Conservation (phyloP, 1,284 basidiomycete genomes). For the Sanghuangporus baumii region DNA sequence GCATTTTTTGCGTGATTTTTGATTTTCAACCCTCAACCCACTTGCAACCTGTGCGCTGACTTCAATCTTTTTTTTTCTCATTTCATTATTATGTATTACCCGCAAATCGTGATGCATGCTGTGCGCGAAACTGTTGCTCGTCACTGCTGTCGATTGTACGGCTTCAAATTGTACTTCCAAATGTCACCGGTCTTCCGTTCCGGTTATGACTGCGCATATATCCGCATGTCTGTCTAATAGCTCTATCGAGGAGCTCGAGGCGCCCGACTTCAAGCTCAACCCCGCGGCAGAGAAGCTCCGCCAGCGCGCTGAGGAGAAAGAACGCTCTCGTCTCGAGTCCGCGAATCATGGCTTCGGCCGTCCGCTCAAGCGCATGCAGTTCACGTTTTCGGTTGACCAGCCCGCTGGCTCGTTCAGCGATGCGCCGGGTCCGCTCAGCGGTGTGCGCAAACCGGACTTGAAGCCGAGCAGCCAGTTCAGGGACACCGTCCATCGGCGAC, state of each 20-base stretch:
- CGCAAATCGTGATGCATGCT: not conserved
- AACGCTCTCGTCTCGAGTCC: conserved; percentile 65
- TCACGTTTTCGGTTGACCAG: conserved; percentile 76
- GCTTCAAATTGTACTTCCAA: conserved; percentile 1
- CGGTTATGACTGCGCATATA: conserved; percentile 3
- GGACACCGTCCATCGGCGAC: conserved; percentile 38
- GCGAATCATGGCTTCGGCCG: conserved; percentile 51
- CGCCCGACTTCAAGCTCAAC: conserved; percentile 70
- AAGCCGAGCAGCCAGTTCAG: conserved; percentile 64
- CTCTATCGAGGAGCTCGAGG: conserved; percentile 74
- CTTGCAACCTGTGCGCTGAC: not conserved
- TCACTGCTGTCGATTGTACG: not conserved
- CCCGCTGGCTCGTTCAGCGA: conserved; percentile 34
- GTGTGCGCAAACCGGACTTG: conserved; percentile 59
- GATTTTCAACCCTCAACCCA: conserved; percentile 15
- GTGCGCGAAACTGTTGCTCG: not conserved
- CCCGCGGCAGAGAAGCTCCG: conserved; percentile 69
- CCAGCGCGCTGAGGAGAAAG: conserved; percentile 72
- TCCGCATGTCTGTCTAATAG: conserved; percentile 29
- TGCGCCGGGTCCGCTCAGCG: conserved; percentile 34
- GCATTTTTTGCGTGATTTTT: conserved; percentile 7
- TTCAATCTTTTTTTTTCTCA: not conserved
- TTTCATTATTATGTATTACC: not conserved
- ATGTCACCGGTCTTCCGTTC: not conserved
- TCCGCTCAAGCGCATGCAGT: conserved; percentile 77